Evolutionary conservation across 2,329 filamentous ascomycete species (phyloP), one percentile per base, ranked within the genome.

Genomic region (Pseudogymnoascus destructans): DNA sequence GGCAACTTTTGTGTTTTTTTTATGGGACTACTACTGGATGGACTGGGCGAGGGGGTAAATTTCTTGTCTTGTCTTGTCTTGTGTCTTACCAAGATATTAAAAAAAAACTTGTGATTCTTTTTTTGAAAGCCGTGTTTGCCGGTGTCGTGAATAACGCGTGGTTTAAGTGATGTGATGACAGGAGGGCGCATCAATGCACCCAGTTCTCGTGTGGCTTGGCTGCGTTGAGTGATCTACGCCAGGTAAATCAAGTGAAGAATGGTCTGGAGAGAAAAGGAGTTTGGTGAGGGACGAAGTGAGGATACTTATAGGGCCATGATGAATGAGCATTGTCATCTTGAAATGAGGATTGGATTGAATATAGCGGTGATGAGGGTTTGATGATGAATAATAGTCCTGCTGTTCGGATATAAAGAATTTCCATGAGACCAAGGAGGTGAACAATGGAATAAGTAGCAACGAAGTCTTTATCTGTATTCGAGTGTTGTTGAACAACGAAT

Each of bases 11-110:
- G 23, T 52, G 25, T 30, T 52, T 52, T 46, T 52, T 30, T 52
- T 9, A 52, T 52, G 25, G 46, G 46, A 30, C 46, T 52, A 52
- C 46, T 52, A 52, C 46, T 52, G 46, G 46, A 52, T 52, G 46
- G 46, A 30, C 46, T 52, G 32, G 46, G 46, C 46, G 46, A 52
- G 46, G 9, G 25, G 25, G 15, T 32, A 52, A 17, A 52, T 52
- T 52, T 52, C 46, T 52, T 52, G 46, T 52, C 46, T 52, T 52
- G 46, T 52, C 46, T 52, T 17, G 46, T 52, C 25, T 52, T 30
- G 23, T 52, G 46, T 23, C 25, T 52, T 30, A 27, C 46, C 25
- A 27, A 52, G 46, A 52, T 52, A 52, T 11, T 30, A 52, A 52
- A 52, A 52, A 52, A 40, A 52, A 30, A 19, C 42, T 49, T 52